Evolutionary conservation across 2,329 filamentous ascomycete genomes (phyloP), one percentile per base, ranked within the genome.

Genomic region (Trichoderma hamatum): DNA sequence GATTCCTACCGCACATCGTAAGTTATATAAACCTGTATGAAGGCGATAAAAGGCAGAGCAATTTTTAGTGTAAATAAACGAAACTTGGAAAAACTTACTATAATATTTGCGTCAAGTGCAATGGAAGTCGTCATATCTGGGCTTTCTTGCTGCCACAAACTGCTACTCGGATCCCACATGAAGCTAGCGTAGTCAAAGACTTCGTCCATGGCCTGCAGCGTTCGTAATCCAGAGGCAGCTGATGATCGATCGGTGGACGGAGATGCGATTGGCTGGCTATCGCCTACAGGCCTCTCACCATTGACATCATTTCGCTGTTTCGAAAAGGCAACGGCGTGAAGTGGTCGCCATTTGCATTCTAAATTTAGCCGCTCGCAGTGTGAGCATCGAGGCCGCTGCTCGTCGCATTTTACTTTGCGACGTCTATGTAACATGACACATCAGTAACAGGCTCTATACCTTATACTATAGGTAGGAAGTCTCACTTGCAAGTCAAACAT

Each of bases 331-430:
- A 55, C 21, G 28, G 61, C 43, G 46, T 65, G 67, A 60, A 52
- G 52, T 5, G 79, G 75, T 49, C 80, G 80, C 84, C 84, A 86
- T 70, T 81, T 82, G 76, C 84, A 86, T 68, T 85, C 81, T 59
- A 86, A 77, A 70, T 85, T 85, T 14, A 86, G 76, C 39, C 84
- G 79, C 72, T 84, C 82, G 74, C 84, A 86, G 72, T 85, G 84
- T 51, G 79, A 83, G 71, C 84, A 86, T 54, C 82, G 76, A 13
- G 84, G 84, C 26, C 82, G 78, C 68, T 82, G 80, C 75, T 86
- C 84, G 69, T 86, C 83, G 32, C 69, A 70, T 21, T 70, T 70
- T 1, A 70, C 67, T 60, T 69, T 70, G 34, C 69, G 69, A 19
- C 67, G 69, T 56, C 69, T 70, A 24, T 16, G 2, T 51, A 21